Percentiles rank a stretch among this genome's conserved stretches.
Evolutionary conservation across 345 rosid genomes (phyloP).

Genomic region (Rubroshorea leprosula): DNA sequence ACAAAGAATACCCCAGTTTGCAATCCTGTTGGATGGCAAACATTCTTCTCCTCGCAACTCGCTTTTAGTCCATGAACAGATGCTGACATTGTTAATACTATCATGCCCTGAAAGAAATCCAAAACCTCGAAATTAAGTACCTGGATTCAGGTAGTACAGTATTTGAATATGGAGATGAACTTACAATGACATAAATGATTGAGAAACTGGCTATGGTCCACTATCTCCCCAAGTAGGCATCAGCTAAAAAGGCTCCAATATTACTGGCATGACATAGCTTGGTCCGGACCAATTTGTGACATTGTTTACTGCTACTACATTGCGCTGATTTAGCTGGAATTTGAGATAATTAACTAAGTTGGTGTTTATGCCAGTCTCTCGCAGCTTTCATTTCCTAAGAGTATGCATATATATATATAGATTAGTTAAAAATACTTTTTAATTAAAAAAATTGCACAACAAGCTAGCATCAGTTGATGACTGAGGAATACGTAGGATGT

Average conservation of each 20-base stretch:
- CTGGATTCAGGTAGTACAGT: no score
- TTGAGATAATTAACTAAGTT: conserved; percentile 42
- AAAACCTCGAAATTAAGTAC: no score
- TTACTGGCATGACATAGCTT: conserved; percentile 54
- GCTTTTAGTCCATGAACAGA: conserved; percentile 42
- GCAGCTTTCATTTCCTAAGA: conserved; percentile 37
- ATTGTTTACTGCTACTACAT: conserved; percentile 35
- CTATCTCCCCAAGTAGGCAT: conserved; percentile 58
- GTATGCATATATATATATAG: neutral
- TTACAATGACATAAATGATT: conserved; percentile 39
- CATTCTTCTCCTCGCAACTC: conserved; percentile 20
- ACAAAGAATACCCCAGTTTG: conserved; percentile 31
- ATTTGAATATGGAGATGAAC: no score
- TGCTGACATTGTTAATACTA: conserved; percentile 42
- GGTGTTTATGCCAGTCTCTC: conserved; percentile 39
- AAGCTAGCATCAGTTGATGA: no score
- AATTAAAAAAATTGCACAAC: no score
- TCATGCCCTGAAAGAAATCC: conserved; percentile 38
- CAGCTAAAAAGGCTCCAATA: conserved; percentile 53
- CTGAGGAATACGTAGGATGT: conserved; percentile 38
- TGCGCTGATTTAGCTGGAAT: conserved; percentile 28
- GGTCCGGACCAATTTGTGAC: conserved; percentile 64
- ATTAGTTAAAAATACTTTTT: neutral
- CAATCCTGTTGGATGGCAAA: conserved; percentile 30
- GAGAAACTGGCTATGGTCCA: conserved; percentile 59